Base-by-base conservation (phyloP, 202 grass and related monocot species). In the Zizania palustris region DNA sequence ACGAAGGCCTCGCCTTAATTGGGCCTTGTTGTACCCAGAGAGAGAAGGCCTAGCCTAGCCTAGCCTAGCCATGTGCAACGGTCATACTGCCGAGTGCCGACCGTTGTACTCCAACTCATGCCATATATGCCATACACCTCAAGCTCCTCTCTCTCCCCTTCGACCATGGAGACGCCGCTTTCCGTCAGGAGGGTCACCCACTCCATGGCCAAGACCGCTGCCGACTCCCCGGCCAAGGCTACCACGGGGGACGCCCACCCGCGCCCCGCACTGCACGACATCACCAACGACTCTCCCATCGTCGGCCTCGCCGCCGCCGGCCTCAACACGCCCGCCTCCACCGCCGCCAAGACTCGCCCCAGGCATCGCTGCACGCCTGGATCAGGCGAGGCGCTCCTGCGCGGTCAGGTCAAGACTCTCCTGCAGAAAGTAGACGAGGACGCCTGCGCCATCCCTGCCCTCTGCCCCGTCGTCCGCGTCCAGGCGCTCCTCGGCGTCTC, bases 241-340 rank as follows among this genome's bases (percentile, higher is more conserved):
- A 1, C 38, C 11, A 50, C 0, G 36, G 83, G 70, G 41, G 40
- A 19, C 53, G 5, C 56, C 82, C 11, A 15, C 49, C 22, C 53
- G 15, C 85, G 94, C 12, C 14, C 77, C 3, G 89, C 80, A 14
- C 80, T 98, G 59, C 81, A 94, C 73, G 91, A 98, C 85, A 92
- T 94, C 86, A 88, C 83, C 59, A 98, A 98, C 70, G 91, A 98
- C 65, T 98, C 95, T 44, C 95, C 95, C 3, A 91, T 98, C 45
- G 91, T 93, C 4, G 91, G 95, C 9, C 87, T 98, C 68, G 82
- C 86, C 28, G 62, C 70, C 5, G 84, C 74, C 20, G 73, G 63
- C 59, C 75, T 86, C 34, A 65, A 35, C 40, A 48, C 41, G 75
- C 87, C 85, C 1, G 77, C 78, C 50, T 79, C 86, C 72, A 77